phyloP scores from a whole-genome alignment of 495 filamentous ascomycete genomes.

The Lophiostoma macrostomum region DNA sequence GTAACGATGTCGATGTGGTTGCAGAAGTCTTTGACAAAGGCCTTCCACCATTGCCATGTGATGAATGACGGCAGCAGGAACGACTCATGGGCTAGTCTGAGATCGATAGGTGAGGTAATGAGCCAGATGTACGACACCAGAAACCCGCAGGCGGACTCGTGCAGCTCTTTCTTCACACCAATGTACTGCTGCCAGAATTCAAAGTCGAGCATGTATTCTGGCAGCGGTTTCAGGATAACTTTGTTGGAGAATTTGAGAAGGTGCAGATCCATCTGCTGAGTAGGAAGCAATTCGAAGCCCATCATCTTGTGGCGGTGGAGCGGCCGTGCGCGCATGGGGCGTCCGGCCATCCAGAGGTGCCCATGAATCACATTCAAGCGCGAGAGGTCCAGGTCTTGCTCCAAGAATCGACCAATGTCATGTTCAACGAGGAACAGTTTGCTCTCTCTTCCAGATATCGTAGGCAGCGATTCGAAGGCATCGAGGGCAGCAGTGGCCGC shows the following conservation, averaged over 20 bases:
- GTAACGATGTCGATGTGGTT: constrained; percentile 19
- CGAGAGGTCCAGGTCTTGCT: constrained; percentile 26
- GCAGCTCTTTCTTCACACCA: constrained; percentile 8
- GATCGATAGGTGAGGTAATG: constrained; percentile 24
- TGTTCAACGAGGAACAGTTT: constrained; percentile 7
- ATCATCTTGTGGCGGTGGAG: constrained; percentile 33
- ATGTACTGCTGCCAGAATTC: constrained; percentile 30
- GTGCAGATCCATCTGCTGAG: constrained; percentile 34
- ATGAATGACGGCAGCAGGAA: constrained; percentile 21
- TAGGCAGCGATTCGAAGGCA: constrained; percentile 27
- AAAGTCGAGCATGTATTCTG: constrained; percentile 25
- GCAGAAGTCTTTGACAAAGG: constrained; percentile 22
- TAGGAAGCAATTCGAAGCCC: constrained; percentile 23
- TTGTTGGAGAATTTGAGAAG: constrained; percentile 28
- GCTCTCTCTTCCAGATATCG: constrained; percentile 8
- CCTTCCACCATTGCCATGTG: constrained; percentile 32
- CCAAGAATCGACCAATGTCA: constrained; percentile 21
- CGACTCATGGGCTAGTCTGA: constrained; percentile 28
- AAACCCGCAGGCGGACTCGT: constrained; percentile 27
- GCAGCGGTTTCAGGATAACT: constrained; percentile 30
- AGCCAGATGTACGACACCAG: constrained; percentile 32
- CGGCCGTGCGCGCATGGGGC: constrained; percentile 28
- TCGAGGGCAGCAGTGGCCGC: not conserved
- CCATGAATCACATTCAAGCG: constrained; percentile 30
- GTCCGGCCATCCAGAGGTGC: constrained; percentile 34